Evolutionary conservation across 2,329 filamentous ascomycete species (phyloP), one percentile per base, ranked within the genome.

Genomic region (Diplocarpon rosae): DNA sequence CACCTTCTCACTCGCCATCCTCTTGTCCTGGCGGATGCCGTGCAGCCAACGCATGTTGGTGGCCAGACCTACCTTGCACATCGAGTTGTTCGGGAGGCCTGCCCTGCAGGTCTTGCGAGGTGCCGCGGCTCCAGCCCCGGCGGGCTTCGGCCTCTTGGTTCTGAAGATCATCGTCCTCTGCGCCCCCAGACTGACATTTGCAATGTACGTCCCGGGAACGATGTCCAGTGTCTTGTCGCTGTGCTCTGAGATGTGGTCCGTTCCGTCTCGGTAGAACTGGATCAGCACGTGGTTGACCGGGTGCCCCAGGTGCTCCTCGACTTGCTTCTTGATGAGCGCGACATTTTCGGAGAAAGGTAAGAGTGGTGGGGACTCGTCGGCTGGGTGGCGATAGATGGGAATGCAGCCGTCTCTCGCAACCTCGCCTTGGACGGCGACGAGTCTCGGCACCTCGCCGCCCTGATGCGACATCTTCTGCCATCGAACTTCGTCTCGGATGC

Each of bases 191-290:
- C 87, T 95, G 39, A 95, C 78, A 59, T 96, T 98, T 52, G 89
- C 87, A 53, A 98, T 94, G 48, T 73, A 89, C 17, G 85, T 92
- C 4, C 73, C 79, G 20, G 75, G 77, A 11, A 78, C 80, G 45
- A 98, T 92, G 61, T 98, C 92, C 17, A 98, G 70, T 0, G 90
- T 95, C 66, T 98, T 98, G 62, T 98, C 92, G 32, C 87, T 93
- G 60, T 98, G 92, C 61, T 98, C 92, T 0, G 86, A 92, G 50
- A 98, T 98, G 61, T 87, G 87, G 64, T 98, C 92, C 38, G 77
- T 78, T 2, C 90, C 86, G 54, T 75, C 74, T n/a, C 92, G 85
- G 59, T 98, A 98, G 46, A 88, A 76, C 59, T 98, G 92, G 37
- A 98, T 93, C 38, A 98, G 68, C 1, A 81, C 89, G 61, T 98